Base-by-base conservation (phyloP, 208 protist genomes). In the Borovskyia barvae region DNA sequence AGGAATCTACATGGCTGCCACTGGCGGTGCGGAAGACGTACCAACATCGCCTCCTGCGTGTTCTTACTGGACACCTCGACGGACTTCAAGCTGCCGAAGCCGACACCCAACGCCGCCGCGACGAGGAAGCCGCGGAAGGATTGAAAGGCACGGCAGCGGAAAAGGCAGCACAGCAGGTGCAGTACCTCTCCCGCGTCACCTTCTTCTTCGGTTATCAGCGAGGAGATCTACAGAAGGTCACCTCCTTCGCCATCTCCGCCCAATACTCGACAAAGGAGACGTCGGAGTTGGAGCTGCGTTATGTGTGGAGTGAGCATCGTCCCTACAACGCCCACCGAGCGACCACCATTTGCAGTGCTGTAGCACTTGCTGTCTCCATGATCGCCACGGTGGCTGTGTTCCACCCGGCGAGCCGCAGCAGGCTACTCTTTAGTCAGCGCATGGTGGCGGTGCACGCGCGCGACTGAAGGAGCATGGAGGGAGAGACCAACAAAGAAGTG, bases 1-100 rank as follows among this genome's bases (percentile, higher is more conserved):
- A 85, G 62, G 70, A 88, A 39, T 89, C 83, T 15, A 80, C 80
- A 30, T 93, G 87, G 87, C 40, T 90, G 26, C 83, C 87, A 15
- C 22, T 93, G 1, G 60, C 78, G 1, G 45, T 68, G 35, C 65
- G 63, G 1, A 53, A 47, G n/a, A 46, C 26, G 22, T 42, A 67
- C 22, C 48, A 53, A 24, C 42, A 30, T 22, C 6, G 19, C 20
- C 42, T 72, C 26, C 17, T 40, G 5, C 25, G 19, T 20, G 12
- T 53, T 5, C 53, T 56, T 12, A 11, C n/a, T 28, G 40, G 36
- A 15, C 59, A 41, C 0, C 14, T 54, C 11, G 14, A 22, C 4
- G 40, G 29, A 8, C 7, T 56, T 35, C 37, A 54, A 5, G 49
- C 48, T 5, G 37, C 36, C 15, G 47, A 51, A 24, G 25, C 51